Evolutionary conservation across 2,329 filamentous ascomycete genomes (phyloP), one percentile per base, ranked within the genome.

Genomic region (Alternaria viburni): DNA sequence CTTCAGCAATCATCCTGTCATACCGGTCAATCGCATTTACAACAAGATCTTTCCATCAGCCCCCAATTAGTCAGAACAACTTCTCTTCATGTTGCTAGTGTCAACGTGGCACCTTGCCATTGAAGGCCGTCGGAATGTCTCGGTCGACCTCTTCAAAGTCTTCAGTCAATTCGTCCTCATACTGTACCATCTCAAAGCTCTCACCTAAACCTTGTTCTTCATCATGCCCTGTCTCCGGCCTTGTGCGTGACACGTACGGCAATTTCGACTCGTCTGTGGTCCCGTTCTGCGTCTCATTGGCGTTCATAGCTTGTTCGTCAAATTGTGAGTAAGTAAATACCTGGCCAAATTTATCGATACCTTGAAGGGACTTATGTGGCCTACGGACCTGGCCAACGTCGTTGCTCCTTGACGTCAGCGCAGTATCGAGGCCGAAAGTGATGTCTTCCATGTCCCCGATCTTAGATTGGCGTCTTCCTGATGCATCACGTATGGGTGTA

Each of bases 131-230:
- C 3, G 13, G 23, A 6, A 32, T n/a, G 26, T 36, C 30, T 52
- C 28, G 10, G 5, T 28, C 13, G 3, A 44, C 19, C 19, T 44
- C 25, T 52, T 49, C 17, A 23, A 52, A 51, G 17, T 25, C 23
- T 56, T 11, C 30, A 21, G 13, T 41, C 19, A 52, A 15, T 8
- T 45, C 23, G n/a, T 28, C 21, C 6, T 59, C 49, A 25, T 28
- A n/a, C 13, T 26, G 19, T 12, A 52, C 23, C 13, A 46, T 25
- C 7, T 54, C 57, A 36, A 54, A 59, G 7, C 46, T 25, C 12
- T 46, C 49, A 45, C 41, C 49, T 21, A 19, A n/a, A 7, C 28
- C 10, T 10, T 5, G 17, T 15, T 59, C 28, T 23, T 51, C 21
- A 2, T 12, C 6, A 15, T 23, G 17, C 2, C 0, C 1, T 1